These are phyloP conservation scores for Dactylellina drechsleri DNA, from an alignment of 2,329 filamentous ascomycete species.

Conservation along the genomic window DNA sequence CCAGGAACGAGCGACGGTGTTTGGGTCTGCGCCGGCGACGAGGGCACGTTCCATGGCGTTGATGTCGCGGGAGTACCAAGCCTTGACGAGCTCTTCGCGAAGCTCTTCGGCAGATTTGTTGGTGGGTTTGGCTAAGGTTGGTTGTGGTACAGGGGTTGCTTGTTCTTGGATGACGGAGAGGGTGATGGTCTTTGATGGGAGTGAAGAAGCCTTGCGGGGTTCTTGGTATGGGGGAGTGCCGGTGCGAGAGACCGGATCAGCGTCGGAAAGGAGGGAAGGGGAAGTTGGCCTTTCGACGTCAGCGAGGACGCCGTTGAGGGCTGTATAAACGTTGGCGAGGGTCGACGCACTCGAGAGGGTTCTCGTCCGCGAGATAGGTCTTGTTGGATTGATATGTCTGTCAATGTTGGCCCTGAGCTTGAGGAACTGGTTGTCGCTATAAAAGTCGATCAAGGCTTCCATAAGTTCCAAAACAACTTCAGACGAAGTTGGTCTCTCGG, in stretches of 20 bases:
- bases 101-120: constrained; percentile 36
- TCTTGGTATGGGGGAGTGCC: constrained; percentile 42
- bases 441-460: constrained; percentile 46
- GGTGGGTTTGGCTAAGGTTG: not conserved
- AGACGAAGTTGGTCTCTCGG: constrained; percentile 45
- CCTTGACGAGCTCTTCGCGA: constrained; percentile 45
- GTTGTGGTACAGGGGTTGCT: constrained; percentile 13
- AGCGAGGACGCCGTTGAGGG: constrained; percentile 26
- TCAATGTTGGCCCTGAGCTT: constrained; percentile 53
- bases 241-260: constrained; percentile 47
- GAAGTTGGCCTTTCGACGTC: constrained; percentile 44
- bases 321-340: constrained; percentile 50
- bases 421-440: constrained; percentile 43
- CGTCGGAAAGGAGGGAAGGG: constrained; percentile 36
- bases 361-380: constrained; percentile 45
- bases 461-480: constrained; percentile 51
- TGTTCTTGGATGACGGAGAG: constrained; percentile 46
- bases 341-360: constrained; percentile 51
- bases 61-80: constrained; percentile 53
- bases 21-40: constrained; percentile 45
- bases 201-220: constrained; percentile 30
- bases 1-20: constrained; percentile 51
- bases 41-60: constrained; percentile 53
- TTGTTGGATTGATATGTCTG: constrained; percentile 49
- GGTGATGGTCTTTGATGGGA: constrained; percentile 28